phyloP scores from a whole-genome alignment of 805 yeast genomes.

The Candida tibetensis region DNA sequence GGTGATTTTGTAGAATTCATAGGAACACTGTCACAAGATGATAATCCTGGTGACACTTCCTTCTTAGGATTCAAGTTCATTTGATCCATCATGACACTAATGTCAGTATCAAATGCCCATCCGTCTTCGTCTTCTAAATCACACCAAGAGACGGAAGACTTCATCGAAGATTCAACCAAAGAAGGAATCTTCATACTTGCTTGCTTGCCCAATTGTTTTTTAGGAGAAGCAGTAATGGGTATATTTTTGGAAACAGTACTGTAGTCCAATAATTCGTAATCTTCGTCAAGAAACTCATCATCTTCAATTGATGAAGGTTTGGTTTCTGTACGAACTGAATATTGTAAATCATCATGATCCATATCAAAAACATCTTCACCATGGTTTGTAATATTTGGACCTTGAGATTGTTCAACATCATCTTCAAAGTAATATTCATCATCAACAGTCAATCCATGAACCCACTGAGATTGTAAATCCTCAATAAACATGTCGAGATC shows the following conservation, averaged over 20 bases:
- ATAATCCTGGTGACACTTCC: not conserved
- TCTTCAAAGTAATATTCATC: slow-evolving; percentile 33
- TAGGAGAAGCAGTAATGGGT: slow-evolving; percentile 5
- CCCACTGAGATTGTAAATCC: slow-evolving; percentile 28
- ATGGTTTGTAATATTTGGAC: slow-evolving; percentile 6
- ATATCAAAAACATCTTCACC: slow-evolving; percentile 34
- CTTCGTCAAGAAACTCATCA: slow-evolving; percentile 5
- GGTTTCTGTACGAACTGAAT: slow-evolving; percentile 1
- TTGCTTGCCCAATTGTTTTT: not conserved
- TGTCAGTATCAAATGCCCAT: slow-evolving; percentile 7
- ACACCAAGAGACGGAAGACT: slow-evolving; percentile 32
- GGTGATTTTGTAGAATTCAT: not conserved
- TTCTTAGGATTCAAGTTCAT: slow-evolving; percentile 5
- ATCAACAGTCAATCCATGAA: slow-evolving; percentile 45
- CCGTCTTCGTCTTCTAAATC: slow-evolving; percentile 31
- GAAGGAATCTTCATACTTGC: slow-evolving; percentile 25
- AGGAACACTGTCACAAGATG: not conserved
- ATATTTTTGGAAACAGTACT: slow-evolving; percentile 5
- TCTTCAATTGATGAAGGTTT: slow-evolving; percentile 7
- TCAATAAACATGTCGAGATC: slow-evolving; percentile 33
- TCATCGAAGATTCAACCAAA: slow-evolving; percentile 30
- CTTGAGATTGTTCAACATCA: slow-evolving; percentile 8
- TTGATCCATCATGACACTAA: slow-evolving; percentile 4
- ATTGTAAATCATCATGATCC: slow-evolving; percentile 29
- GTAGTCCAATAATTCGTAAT: slow-evolving; percentile 7